Percentiles rank a stretch among this genome's conserved stretches.
Conservation (phyloP, 805 yeast species). For the Myxozyma mucilagina region DNA sequence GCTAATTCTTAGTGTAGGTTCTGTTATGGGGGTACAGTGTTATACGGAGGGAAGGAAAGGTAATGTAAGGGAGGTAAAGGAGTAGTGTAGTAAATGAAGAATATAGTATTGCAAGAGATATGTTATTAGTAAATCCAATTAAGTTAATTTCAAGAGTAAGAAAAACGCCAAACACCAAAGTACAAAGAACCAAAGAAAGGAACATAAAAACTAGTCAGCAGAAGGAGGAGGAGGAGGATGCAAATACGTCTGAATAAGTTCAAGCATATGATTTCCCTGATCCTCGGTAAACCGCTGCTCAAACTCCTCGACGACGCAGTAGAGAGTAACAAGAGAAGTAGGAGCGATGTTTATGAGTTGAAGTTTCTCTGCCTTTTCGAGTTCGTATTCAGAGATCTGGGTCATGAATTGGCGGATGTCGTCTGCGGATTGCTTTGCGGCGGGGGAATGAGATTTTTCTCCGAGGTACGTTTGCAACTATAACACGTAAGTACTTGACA, state of each 20-base stretch:
- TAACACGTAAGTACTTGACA: conserved; percentile 34
- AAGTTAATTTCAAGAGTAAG: too few species aligned
- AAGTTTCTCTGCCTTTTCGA: conserved; percentile 80
- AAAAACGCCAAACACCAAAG: neutral
- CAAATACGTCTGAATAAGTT: conserved; percentile 54
- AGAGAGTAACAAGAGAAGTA: conserved; percentile 71
- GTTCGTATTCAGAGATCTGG: conserved; percentile 47
- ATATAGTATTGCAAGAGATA: too few species aligned
- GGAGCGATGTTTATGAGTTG: conserved; percentile 85
- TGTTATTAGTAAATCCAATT: too few species aligned
- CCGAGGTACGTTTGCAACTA: conserved; percentile 43
- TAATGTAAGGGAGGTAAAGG: too few species aligned
- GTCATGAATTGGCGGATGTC: conserved; percentile 45
- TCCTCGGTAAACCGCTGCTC: conserved; percentile 79
- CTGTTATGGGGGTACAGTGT: too few species aligned
- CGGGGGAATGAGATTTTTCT: conserved; percentile 39
- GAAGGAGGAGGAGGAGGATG: conserved; percentile 41
- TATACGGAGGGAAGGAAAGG: too few species aligned
- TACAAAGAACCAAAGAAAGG: too few species aligned
- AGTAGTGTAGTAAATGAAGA: too few species aligned
- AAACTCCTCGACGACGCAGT: conserved; percentile 85
- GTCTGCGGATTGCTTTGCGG: conserved; percentile 40
- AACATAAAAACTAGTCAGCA: too few species aligned
- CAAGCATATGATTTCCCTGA: conserved; percentile 59
- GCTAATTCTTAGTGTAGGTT: too few species aligned